phyloP scores from a whole-genome alignment of 345 rosid species.

The Punica granatum region DNA sequence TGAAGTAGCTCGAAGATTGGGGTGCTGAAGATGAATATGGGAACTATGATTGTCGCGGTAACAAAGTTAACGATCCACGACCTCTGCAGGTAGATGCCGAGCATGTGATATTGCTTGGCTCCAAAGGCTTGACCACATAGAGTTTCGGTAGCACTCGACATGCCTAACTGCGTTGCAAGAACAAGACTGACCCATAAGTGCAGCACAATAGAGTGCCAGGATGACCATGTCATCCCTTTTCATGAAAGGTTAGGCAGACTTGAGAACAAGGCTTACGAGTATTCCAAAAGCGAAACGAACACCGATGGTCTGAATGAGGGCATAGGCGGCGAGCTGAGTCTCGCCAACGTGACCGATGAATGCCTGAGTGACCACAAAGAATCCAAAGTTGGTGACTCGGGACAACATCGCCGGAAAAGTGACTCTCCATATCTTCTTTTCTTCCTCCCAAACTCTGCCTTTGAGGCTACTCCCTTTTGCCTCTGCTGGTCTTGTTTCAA shows the following conservation, averaged over 20 bases:
- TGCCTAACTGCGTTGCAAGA: slow-evolving; percentile 10
- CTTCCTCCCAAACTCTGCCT: slow-evolving; percentile 37
- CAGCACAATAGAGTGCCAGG: no score
- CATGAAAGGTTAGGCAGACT: no score
- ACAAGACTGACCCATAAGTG: neutral
- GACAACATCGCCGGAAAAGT: slow-evolving; percentile 19
- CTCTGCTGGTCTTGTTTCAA: slow-evolving; percentile 3
- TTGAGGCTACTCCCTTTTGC: slow-evolving; percentile 12
- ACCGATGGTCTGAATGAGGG: slow-evolving; percentile 15
- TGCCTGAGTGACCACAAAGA: slow-evolving; percentile 17
- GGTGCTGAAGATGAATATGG: slow-evolving; percentile 5
- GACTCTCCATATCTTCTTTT: slow-evolving; percentile 19
- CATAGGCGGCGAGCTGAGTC: slow-evolving; percentile 16
- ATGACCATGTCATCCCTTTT: no score
- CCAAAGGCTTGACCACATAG: slow-evolving; percentile 20
- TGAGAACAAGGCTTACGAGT: slow-evolving; percentile 5
- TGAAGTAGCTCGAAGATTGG: slow-evolving; percentile 13
- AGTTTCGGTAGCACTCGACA: slow-evolving; percentile 23
- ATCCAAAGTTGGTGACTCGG: slow-evolving; percentile 11
- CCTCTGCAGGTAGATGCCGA: slow-evolving; percentile 18
- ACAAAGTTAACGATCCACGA: slow-evolving; percentile 16
- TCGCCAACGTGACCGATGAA: slow-evolving; percentile 14
- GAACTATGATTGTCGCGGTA: slow-evolving; percentile 9
- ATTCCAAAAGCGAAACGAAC: slow-evolving; percentile 17
- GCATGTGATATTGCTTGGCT: slow-evolving; percentile 19